phyloP scores from a whole-genome alignment of 1,284 basidiomycete species.

The Pseudozyma hubeiensis region DNA sequence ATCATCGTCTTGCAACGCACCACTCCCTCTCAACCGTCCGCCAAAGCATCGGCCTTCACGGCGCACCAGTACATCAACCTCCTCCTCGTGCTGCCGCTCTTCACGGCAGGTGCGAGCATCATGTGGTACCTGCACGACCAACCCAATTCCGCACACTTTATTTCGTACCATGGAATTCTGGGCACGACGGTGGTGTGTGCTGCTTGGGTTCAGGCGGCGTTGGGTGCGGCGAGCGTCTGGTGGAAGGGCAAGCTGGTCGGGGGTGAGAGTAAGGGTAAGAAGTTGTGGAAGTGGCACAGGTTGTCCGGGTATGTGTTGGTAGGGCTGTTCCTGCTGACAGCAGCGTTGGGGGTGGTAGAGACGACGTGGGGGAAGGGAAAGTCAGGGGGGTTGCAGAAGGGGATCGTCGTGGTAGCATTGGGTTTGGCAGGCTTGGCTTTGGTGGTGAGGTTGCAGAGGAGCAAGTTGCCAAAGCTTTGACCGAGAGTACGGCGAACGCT shows the following conservation, averaged over 20 bases:
- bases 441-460: conserved; percentile 19
- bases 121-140: conserved; percentile 63
- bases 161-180: conserved; percentile 56
- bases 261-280: conserved; percentile 42
- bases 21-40: conserved; percentile 6
- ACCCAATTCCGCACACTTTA: conserved; percentile 44
- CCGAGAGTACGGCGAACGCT: not conserved
- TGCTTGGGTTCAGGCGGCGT: conserved; percentile 54
- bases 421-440: conserved; percentile 5
- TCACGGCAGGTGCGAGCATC: conserved; percentile 55
- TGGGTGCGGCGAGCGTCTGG: conserved; percentile 58
- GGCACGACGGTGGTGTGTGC: conserved; percentile 37
- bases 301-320: conserved; percentile 53
- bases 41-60: conserved; percentile 38
- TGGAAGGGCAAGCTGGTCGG: conserved; percentile 48
- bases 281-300: conserved; percentile 53
- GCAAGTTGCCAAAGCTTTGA: conserved; percentile 48
- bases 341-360: conserved; percentile 41
- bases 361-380: conserved; percentile 49
- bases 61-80: conserved; percentile 51
- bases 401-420: conserved; percentile 12
- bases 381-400: conserved; percentile 7
- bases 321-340: conserved; percentile 41
- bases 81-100: conserved; percentile 47
- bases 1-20: conserved; percentile 58